phyloP scores from a whole-genome alignment of 306 rosid species.

The Acmispon strigosus region DNA sequence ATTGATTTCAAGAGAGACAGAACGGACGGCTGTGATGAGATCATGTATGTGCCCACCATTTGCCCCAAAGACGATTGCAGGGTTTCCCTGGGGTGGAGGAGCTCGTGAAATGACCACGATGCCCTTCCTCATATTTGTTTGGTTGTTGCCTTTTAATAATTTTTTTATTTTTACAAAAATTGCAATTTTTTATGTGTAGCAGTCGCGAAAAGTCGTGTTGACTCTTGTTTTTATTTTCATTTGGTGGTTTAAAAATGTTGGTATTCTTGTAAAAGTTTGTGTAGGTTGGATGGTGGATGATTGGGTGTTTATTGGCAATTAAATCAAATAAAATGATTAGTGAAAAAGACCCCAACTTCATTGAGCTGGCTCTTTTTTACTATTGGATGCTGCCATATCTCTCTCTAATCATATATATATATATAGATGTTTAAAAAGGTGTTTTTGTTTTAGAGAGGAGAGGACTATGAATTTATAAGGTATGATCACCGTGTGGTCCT shows the following conservation, averaged over 20 bases:
- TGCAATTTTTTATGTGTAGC: background rate
- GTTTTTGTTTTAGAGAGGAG: background rate
- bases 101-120: background rate
- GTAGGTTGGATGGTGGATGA: constrained; percentile 31
- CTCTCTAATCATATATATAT: background rate
- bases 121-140: background rate
- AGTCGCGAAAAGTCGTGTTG: constrained; percentile 1
- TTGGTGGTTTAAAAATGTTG: constrained; percentile 2
- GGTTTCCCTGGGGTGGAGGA: constrained; percentile 19
- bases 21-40: constrained; percentile 86
- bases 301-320: constrained; percentile 31
- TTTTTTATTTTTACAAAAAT: background rate
- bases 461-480: background rate
- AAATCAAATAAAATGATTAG: background rate
- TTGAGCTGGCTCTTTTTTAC: background rate
- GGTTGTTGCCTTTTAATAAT: background rate
- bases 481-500: background rate
- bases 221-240: background rate
- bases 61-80: constrained; percentile 87
- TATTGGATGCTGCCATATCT: background rate
- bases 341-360: background rate
- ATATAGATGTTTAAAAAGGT: background rate
- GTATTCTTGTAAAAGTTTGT: constrained; percentile 20
- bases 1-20: constrained; percentile 69
- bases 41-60: constrained; percentile 62